Evolutionary conservation across 1,139 yeast genomes (phyloP).

Genomic region (Kluyveromyces marxianus): DNA sequence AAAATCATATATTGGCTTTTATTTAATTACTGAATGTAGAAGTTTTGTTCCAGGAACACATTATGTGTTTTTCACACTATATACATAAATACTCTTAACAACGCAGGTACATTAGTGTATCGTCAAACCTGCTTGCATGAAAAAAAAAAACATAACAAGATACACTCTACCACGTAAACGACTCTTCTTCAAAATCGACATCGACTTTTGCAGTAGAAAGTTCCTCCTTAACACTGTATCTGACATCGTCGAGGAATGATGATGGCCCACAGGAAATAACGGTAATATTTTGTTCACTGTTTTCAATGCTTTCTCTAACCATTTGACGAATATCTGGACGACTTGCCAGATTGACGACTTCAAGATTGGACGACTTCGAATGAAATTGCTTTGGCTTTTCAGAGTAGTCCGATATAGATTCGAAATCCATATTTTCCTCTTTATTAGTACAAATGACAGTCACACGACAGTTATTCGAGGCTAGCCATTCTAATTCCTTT

Average conservation of each 20-base stretch:
- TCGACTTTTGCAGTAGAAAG: constrained; percentile 25
- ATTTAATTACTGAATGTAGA: too few species aligned
- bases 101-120: too few species aligned
- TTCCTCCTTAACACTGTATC: constrained; percentile 29
- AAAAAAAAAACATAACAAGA: too few species aligned
- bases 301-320: constrained; percentile 32
- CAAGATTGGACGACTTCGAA: neutral
- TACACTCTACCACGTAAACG: constrained; percentile 33
- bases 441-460: constrained; percentile 4
- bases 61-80: too few species aligned
- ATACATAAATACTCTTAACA: too few species aligned
- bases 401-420: neutral
- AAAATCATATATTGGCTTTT: too few species aligned
- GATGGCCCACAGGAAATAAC: constrained; percentile 41
- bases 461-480: constrained; percentile 24
- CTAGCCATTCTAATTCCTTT: constrained; percentile 32
- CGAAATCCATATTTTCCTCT: neutral
- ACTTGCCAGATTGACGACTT: constrained; percentile 25
- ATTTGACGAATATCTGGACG: constrained; percentile 39
- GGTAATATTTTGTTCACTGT: constrained; percentile 13
- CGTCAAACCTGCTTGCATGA: too few species aligned
- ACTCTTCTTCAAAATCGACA: constrained; percentile 38
- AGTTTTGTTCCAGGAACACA: too few species aligned
- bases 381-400: neutral
- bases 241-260: constrained; percentile 34